Percentiles rank a stretch among this genome's conserved stretches.
Conservation (phyloP, 2,329 filamentous ascomycete genomes). For the Aspergillus sp. region DNA sequence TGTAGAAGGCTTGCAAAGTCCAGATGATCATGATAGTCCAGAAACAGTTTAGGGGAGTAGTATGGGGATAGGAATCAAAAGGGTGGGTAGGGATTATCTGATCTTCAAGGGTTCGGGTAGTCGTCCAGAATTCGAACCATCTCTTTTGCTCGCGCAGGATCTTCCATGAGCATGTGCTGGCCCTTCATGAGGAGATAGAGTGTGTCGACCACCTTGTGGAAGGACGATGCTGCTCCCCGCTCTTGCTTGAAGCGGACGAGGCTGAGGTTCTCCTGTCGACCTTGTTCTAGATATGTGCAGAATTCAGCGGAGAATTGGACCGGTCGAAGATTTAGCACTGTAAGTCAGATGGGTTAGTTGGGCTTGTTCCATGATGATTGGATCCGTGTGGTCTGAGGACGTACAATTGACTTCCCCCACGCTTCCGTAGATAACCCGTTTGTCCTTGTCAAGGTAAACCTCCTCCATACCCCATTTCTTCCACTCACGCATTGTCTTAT, state of each 20-base stretch:
- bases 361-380: not conserved
- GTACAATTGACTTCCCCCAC: slow-evolving; percentile 78
- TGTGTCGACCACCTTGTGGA: slow-evolving; percentile 78
- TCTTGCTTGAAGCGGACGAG: slow-evolving; percentile 87
- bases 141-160: slow-evolving; percentile 67
- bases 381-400: slow-evolving; percentile 35
- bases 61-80: no score
- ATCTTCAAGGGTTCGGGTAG: slow-evolving; percentile 19
- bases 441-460: slow-evolving; percentile 74
- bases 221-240: slow-evolving; percentile 86
- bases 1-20: no score
- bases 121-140: slow-evolving; percentile 55
- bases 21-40: no score
- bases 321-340: slow-evolving; percentile 78
- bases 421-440: slow-evolving; percentile 76
- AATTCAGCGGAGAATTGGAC: slow-evolving; percentile 87
- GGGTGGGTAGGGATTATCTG: not conserved
- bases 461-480: slow-evolving; percentile 77
- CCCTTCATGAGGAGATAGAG: slow-evolving; percentile 68
- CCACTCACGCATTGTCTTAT: slow-evolving; percentile 76
- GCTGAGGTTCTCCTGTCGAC: slow-evolving; percentile 72
- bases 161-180: slow-evolving; percentile 68
- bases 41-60: no score
- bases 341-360: slow-evolving; percentile 19
- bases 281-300: slow-evolving; percentile 86